Evolutionary conservation across 352 stramenopile genomes (phyloP).

Genomic region (Globisporangium radiosum): DNA sequence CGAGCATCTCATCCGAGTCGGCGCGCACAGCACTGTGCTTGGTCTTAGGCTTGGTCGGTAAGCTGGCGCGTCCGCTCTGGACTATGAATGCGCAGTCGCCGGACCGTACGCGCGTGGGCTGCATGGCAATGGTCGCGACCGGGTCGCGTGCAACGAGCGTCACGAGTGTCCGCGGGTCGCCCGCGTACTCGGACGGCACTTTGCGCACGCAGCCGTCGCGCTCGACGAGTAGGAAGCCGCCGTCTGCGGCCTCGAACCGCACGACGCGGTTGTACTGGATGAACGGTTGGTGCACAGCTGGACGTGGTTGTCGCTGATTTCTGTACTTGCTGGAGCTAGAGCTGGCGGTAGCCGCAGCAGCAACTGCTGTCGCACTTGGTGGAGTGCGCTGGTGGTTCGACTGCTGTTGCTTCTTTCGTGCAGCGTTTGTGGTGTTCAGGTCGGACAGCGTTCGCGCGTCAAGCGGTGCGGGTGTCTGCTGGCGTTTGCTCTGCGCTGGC

Average conservation of each 20-base stretch:
- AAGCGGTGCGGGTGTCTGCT: too few species aligned
- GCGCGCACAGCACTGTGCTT: constrained; percentile 9
- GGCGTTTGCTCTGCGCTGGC: too few species aligned
- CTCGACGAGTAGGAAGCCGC: constrained; percentile 33
- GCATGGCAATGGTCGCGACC: constrained; percentile 9
- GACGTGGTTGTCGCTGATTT: background rate
- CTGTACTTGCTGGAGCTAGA: background rate
- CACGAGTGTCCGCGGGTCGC: constrained; percentile 29
- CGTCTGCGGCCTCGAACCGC: constrained; percentile 29
- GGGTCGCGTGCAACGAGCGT: constrained; percentile 32
- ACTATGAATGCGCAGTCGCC: constrained; percentile 29
- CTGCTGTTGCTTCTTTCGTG: too few species aligned
- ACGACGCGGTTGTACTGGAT: constrained; percentile 33
- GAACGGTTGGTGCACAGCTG: background rate
- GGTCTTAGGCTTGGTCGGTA: constrained; percentile 10
- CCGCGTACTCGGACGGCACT: constrained; percentile 8
- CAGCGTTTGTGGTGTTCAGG: too few species aligned
- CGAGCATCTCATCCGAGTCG: constrained; percentile 13
- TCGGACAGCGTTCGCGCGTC: too few species aligned
- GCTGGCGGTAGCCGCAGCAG: too few species aligned
- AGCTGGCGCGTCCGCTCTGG: constrained; percentile 14
- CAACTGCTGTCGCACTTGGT: too few species aligned
- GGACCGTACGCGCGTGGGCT: constrained; percentile 15
- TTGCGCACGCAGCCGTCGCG: constrained; percentile 28
- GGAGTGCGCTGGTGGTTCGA: too few species aligned